Percentiles rank a stretch among this genome's conserved stretches.
phyloP scores from a whole-genome alignment of 2,329 filamentous ascomycete genomes.

The Cladosporium sp. region DNA sequence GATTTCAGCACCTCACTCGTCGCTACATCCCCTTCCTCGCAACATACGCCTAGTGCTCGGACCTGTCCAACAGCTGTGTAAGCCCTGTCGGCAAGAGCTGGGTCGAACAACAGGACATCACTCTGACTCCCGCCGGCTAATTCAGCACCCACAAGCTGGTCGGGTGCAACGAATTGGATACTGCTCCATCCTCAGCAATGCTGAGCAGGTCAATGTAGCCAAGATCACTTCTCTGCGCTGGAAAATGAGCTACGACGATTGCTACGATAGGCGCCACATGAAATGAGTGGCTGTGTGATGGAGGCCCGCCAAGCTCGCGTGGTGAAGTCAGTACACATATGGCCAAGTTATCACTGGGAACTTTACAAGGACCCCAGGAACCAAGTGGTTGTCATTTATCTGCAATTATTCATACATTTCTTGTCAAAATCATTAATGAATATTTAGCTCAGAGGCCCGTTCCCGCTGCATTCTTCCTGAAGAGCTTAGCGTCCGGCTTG shows the following conservation, averaged over 20 bases:
- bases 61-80: background rate
- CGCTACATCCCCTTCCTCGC: background rate
- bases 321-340: background rate
- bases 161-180: background rate
- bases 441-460: background rate
- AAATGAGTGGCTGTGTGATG: background rate
- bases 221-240: background rate
- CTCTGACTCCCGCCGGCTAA: background rate
- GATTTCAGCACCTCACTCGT: background rate
- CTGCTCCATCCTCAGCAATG: background rate
- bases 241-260: background rate
- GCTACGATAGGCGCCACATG: background rate
- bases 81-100: background rate
- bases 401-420: too few species aligned
- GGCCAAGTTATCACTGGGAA: too few species aligned
- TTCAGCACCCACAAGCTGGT: background rate
- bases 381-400: too few species aligned
- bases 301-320: background rate
- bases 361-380: too few species aligned
- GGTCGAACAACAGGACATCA: background rate
- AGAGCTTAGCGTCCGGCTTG: conserved; percentile 3
- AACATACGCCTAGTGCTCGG: background rate
- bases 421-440: too few species aligned
- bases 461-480: background rate
- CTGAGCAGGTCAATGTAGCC: background rate